Evolutionary conservation across 495 filamentous ascomycete species (phyloP).

Genomic region (Melanomma pulvis-pyrius): DNA sequence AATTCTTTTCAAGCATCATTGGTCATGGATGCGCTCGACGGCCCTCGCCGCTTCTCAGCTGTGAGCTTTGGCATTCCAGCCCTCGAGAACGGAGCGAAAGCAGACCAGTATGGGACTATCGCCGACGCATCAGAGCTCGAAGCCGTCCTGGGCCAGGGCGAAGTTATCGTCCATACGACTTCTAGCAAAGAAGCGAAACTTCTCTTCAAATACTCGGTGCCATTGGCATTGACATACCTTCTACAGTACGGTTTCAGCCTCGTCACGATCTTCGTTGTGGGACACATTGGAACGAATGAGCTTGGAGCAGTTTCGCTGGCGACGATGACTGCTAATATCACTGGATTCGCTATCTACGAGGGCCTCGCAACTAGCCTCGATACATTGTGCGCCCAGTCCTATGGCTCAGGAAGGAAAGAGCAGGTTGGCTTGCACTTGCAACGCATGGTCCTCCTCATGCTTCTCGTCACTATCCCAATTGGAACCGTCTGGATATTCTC

Average conservation of each 20-base stretch:
- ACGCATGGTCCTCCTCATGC: slow-evolving; percentile 34
- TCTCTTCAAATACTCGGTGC: slow-evolving; percentile 27
- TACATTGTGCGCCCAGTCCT: slow-evolving; percentile 42
- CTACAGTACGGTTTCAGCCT: slow-evolving; percentile 38
- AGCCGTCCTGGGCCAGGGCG: slow-evolving; percentile 12
- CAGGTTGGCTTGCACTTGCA: slow-evolving; percentile 38
- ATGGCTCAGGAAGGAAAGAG: slow-evolving; percentile 35
- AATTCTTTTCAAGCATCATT: neutral
- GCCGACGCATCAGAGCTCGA: slow-evolving; percentile 19
- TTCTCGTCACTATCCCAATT: slow-evolving; percentile 36
- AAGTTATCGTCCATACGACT: slow-evolving; percentile 2
- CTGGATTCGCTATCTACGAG: slow-evolving; percentile 38
- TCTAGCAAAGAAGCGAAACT: slow-evolving; percentile 7
- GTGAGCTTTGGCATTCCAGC: slow-evolving; percentile 7
- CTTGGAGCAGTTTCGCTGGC: slow-evolving; percentile 37
- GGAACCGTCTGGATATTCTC: slow-evolving; percentile 36
- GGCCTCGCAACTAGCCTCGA: slow-evolving; percentile 41
- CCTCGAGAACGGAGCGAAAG: neutral
- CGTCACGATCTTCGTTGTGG: slow-evolving; percentile 30
- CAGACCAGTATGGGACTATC: slow-evolving; percentile 19
- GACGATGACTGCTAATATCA: slow-evolving; percentile 39
- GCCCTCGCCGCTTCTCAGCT: slow-evolving; percentile 19
- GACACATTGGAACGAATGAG: slow-evolving; percentile 36
- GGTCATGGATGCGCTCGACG: slow-evolving; percentile 15
- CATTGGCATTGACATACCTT: slow-evolving; percentile 30